Base-by-base conservation (phyloP, 164 flowering plant genomes). In the Cinnamomum micranthum region DNA sequence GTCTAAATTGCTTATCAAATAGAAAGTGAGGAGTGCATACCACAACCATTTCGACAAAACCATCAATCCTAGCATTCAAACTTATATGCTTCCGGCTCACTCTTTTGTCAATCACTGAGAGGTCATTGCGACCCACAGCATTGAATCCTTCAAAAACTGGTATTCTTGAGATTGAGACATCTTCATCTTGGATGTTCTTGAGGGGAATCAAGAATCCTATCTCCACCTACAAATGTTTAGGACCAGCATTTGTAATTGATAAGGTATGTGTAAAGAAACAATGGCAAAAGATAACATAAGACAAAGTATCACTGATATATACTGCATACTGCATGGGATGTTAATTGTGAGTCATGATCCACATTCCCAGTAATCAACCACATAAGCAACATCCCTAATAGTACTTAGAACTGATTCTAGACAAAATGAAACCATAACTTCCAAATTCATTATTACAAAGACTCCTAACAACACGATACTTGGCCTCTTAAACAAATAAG, bases 71-170 rank as follows among this genome's bases (percentile, higher is more conserved):
- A 69, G 85, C 83, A 62, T 80, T 83, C 35, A 96, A 55, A 28
- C 86, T 84, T 72, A 93, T 75, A 83, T 96, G 99, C 76, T 85
- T 91, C 68, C 99, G 92, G 88, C 99, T 93, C 73, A 95, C 87
- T 65, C 98, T 81, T 78, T 90, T 93, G 76, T 95, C 99, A 13
- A 89, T 20, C 1, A 85, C 68, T 1, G 85, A 60, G 72, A 91
- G 20, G 71, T 74, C 72, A 74, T 76, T 71, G 50, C 99, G 92
- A 24, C 99, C 98, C 47, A 95, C 71, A 25, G 77, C 65, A 77
- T 90, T 93, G 20, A 78, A 66, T 64, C 98, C 99, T 71, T 82
- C 71, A 35, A 72, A 72, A 78, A 96, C 75, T 6, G 88, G 86
- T 20, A 93, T 65, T 52, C 79, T 85, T 13, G 88, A 86, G 71